Conservation (phyloP, 306 rosid species). For the Boehmeria nivea region DNA sequence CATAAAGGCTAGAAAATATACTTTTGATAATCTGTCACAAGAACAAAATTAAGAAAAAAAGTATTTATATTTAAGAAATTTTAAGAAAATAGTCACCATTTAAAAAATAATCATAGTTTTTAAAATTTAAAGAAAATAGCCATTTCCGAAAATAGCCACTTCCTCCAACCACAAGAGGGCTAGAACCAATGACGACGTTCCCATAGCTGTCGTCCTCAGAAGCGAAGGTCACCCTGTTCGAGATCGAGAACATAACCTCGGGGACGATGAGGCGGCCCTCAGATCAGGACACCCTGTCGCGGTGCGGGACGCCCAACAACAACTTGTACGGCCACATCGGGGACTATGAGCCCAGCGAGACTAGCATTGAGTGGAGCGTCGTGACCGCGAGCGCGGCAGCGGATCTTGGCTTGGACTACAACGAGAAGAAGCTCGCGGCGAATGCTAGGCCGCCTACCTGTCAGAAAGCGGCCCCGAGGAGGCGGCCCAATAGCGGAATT, state of each 20-base stretch:
- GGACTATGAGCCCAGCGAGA: constrained; percentile 31
- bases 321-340: too few relatives aligned
- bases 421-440: constrained; percentile 25
- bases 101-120: too few relatives aligned
- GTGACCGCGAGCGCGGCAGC: constrained; percentile 28
- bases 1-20: too few relatives aligned
- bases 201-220: too few relatives aligned
- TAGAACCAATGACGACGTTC: too few relatives aligned
- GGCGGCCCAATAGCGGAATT: constrained; percentile 8
- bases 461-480: background rate
- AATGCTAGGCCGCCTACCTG: background rate
- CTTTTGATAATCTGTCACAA: too few relatives aligned
- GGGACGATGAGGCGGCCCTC: background rate
- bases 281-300: background rate
- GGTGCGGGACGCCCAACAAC: background rate
- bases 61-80: too few relatives aligned
- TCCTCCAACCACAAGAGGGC: too few relatives aligned
- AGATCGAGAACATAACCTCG: constrained; percentile 33
- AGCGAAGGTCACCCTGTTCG: constrained; percentile 22
- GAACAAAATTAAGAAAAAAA: too few relatives aligned
- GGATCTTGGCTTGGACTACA: constrained; percentile 12
- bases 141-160: too few relatives aligned
- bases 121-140: too few relatives aligned
- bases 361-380: constrained; percentile 37
- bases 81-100: too few relatives aligned